Evolutionary conservation across 441 rosid species (phyloP).

Genomic region (Pelargonium myrrhifolium): DNA sequence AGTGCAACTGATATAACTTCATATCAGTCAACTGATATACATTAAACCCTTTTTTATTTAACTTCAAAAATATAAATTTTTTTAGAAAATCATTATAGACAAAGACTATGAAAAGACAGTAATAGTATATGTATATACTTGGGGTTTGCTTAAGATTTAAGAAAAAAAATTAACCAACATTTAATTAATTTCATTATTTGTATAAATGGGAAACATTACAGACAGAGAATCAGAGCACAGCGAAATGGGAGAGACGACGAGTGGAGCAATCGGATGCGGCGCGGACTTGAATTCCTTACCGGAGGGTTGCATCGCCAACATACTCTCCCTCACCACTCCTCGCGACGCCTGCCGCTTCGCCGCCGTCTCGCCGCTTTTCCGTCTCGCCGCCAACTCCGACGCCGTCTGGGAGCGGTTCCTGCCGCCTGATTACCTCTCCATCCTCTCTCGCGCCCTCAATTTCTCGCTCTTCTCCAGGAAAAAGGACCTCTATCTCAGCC

Average conservation of each 20-base stretch:
- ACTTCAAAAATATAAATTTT: no score
- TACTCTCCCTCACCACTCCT: background rate
- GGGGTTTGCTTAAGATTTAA: no score
- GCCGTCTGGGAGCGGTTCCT: slow-evolving; percentile 54
- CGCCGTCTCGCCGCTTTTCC: slow-evolving; percentile 31
- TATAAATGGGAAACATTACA: background rate
- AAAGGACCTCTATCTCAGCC: slow-evolving; percentile 35
- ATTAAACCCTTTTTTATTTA: no score
- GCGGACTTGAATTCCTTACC: background rate
- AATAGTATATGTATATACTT: no score
- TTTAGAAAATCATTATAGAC: no score
- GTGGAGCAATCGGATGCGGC: background rate
- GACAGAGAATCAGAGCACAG: background rate
- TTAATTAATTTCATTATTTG: no score
- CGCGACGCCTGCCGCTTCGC: slow-evolving; percentile 38
- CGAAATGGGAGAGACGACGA: background rate
- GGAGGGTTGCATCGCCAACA: slow-evolving; percentile 3
- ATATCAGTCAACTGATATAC: no score
- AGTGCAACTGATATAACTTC: no score
- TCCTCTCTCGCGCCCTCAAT: slow-evolving; percentile 19
- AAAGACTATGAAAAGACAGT: no score
- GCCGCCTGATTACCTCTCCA: slow-evolving; percentile 29
- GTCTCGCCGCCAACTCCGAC: slow-evolving; percentile 45
- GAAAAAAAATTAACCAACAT: no score
- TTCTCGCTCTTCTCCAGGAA: slow-evolving; percentile 33